Evolutionary conservation across 2,329 filamentous ascomycete species (phyloP).

Genomic region (Xylariaceae sp.): DNA sequence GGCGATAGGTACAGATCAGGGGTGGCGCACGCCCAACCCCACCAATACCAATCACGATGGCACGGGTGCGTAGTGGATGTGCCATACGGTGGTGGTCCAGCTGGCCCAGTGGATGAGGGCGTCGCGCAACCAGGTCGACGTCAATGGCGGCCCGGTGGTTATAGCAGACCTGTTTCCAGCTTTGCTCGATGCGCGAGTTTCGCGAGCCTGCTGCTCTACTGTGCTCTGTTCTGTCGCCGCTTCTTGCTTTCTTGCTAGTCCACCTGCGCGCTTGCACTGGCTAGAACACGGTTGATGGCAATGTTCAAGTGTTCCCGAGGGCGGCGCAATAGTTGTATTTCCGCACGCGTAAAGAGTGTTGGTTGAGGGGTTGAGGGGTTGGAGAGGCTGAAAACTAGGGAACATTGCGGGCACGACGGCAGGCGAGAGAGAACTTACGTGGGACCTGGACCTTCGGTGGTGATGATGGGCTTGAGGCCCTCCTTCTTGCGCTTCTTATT

Average conservation of each 20-base stretch:
- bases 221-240: neutral
- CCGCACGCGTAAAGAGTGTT: no score
- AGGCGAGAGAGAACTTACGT: constrained; percentile 26
- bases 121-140: constrained; percentile 5
- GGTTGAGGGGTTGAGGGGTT: no score
- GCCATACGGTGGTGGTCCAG: neutral
- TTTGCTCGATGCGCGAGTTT: no score
- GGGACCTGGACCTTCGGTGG: constrained; percentile 52
- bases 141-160: constrained; percentile 9
- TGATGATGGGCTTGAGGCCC: constrained; percentile 70
- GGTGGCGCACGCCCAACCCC: constrained; percentile 15
- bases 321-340: neutral
- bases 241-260: constrained; percentile 1
- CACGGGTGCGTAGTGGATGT: no score
- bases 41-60: constrained; percentile 10
- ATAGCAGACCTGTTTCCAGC: neutral
- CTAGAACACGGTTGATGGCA: neutral
- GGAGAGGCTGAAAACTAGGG: neutral
- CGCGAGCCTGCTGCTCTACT: no score
- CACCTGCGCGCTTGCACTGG: constrained; percentile 1
- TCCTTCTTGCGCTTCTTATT: constrained; percentile 75
- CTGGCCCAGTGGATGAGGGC: constrained; percentile 1
- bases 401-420: neutral
- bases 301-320: constrained; percentile 2
- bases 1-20: constrained; percentile 11